These are phyloP conservation scores for Cutaneotrichosporon daszewskae DNA, from an alignment of 1,284 basidiomycete genomes.

Conservation along the genomic window DNA sequence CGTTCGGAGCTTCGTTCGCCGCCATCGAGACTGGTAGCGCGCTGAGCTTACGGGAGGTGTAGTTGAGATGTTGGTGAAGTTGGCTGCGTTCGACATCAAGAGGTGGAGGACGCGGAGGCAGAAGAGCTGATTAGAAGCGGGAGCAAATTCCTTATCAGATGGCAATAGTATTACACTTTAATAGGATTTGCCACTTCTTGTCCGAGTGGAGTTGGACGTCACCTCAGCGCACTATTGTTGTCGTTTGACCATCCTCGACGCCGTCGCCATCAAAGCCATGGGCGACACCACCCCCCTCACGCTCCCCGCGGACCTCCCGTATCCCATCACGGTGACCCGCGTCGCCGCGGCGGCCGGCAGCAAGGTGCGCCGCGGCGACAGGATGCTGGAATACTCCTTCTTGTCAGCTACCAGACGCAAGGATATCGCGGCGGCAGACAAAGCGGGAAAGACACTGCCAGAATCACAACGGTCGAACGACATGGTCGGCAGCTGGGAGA, in stretches of 20 bases:
- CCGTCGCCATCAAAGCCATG: no score
- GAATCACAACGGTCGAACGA: constrained; percentile 57
- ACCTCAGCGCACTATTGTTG: no score
- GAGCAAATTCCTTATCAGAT: no score
- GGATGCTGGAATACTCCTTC: constrained; percentile 74
- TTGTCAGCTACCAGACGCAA: constrained; percentile 24
- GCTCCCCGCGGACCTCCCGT: constrained; percentile 66
- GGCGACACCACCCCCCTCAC: constrained; percentile 37
- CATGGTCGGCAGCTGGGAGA: constrained; percentile 82
- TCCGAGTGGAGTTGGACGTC: no score
- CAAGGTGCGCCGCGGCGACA: constrained; percentile 60
- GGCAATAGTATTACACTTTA: no score
- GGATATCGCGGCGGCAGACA: constrained; percentile 14
- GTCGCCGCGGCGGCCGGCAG: constrained; percentile 54
- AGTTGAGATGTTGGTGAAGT: not conserved
- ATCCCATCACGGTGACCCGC: constrained; percentile 68
- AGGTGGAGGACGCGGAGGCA: no score
- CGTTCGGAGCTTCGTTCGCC: not conserved
- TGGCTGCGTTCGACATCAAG: no score
- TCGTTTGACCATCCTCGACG: not conserved
- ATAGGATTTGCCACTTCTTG: no score
- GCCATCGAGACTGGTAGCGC: not conserved
- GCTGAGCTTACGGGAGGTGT: no score
- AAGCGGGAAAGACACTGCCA: constrained; percentile 11
- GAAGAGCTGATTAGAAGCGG: no score